A percentile compares a stretch with the other conserved stretches of the same genome.
These are phyloP conservation scores for Parsonsia alboflavescens DNA, from an alignment of 257 asterid genomes.

Conservation along the genomic window DNA sequence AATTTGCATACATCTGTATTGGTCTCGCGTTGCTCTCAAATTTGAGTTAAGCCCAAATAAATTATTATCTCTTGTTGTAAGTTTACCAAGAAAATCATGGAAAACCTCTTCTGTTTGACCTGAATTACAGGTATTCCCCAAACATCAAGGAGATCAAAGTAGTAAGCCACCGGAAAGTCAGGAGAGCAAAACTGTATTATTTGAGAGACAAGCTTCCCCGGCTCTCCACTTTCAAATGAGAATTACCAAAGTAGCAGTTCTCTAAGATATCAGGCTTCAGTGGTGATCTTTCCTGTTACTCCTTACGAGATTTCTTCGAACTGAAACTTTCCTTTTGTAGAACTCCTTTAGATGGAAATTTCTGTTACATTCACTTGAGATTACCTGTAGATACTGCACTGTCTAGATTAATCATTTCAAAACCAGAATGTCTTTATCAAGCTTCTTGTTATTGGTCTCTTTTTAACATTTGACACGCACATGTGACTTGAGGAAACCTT, in stretches of 20 bases:
- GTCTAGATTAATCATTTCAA: background rate
- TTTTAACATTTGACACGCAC: background rate
- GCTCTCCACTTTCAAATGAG: conserved; percentile 87
- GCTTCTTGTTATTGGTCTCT: background rate
- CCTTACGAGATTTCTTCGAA: background rate
- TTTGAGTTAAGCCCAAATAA: background rate
- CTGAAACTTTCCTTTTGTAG: background rate
- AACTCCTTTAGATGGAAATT: conserved; percentile 1
- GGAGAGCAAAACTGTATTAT: conserved; percentile 82
- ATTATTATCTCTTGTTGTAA: background rate
- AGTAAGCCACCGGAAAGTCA: conserved; percentile 78
- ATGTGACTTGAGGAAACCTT: too few relatives aligned
- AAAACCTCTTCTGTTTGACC: background rate
- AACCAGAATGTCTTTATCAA: background rate
- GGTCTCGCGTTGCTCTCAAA: background rate
- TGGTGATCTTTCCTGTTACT: background rate
- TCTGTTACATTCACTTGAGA: background rate
- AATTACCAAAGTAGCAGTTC: conserved; percentile 4
- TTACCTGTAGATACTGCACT: background rate
- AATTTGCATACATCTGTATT: background rate
- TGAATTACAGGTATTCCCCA: conserved; percentile 71
- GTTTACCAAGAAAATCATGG: background rate
- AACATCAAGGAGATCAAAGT: conserved; percentile 74
- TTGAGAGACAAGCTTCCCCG: conserved; percentile 91
- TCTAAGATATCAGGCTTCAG: background rate